A percentile compares a stretch with the other conserved stretches of the same genome.
These are phyloP conservation scores for Aurantiochytrium sp. DNA, from an alignment of 108 stramenopile genomes.

Conservation along the genomic window DNA sequence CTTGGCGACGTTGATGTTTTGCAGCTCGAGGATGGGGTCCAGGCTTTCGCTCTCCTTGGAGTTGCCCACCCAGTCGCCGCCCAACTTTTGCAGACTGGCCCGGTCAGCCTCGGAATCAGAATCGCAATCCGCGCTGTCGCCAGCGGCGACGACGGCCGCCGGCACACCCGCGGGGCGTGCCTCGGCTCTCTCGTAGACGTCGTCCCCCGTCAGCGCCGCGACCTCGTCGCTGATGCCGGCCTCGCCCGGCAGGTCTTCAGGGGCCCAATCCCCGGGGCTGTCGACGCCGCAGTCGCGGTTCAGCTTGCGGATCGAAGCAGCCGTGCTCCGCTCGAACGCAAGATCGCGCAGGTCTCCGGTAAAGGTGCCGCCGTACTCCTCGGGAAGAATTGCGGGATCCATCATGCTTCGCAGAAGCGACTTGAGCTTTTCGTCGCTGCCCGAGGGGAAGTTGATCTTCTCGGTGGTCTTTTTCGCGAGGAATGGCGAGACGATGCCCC, in stretches of 20 bases:
- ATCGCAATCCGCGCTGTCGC: not conserved
- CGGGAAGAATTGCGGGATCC: not conserved
- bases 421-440: slow-evolving; percentile 10
- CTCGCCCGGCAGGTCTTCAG: not conserved
- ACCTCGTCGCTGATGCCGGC: not conserved
- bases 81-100: not conserved
- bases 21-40: not conserved
- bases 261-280: not conserved
- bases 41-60: not conserved
- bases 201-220: not conserved
- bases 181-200: not conserved
- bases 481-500: not conserved
- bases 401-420: not conserved
- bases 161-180: not conserved
- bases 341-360: not conserved
- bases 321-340: not conserved
- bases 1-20: not conserved
- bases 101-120: too few species aligned
- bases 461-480: slow-evolving; percentile 3
- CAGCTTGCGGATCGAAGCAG: not conserved
- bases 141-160: not conserved
- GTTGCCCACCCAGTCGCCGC: not conserved
- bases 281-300: not conserved
- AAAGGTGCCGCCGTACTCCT: not conserved
- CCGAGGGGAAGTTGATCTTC: slow-evolving; percentile 1